phyloP scores from a whole-genome alignment of 805 yeast genomes.

The Candida jianshihensis region DNA sequence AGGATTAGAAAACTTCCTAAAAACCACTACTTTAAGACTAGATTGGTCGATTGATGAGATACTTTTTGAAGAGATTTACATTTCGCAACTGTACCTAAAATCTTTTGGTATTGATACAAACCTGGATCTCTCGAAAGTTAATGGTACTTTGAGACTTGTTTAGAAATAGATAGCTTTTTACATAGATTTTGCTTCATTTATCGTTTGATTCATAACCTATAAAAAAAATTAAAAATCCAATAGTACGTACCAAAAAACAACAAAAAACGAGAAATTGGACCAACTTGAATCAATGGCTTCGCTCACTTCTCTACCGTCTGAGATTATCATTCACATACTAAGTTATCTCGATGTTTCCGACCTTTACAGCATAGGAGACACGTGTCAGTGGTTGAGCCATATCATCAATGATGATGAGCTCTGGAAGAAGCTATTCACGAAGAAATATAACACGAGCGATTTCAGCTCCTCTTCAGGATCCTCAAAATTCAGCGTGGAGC shows the following conservation, averaged over 20 bases:
- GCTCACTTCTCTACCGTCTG: slow-evolving; percentile 26
- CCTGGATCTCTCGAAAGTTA: no score
- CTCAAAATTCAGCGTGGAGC: slow-evolving; percentile 27
- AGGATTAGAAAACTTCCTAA: slow-evolving; percentile 2
- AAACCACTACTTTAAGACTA: background rate
- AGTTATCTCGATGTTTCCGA: slow-evolving; percentile 31
- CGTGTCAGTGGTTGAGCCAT: slow-evolving; percentile 23
- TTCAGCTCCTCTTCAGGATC: slow-evolving; percentile 34
- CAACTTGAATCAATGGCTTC: slow-evolving; percentile 2
- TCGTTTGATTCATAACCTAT: background rate
- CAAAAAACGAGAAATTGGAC: no score
- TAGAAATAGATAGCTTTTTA: no score
- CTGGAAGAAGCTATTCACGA: slow-evolving; percentile 32
- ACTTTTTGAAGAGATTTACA: slow-evolving; percentile 10
- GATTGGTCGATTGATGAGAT: slow-evolving; percentile 19
- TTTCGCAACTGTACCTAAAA: slow-evolving; percentile 1
- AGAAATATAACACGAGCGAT: slow-evolving; percentile 21
- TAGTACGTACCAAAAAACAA: no score
- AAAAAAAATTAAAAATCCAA: no score
- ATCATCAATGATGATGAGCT: slow-evolving; percentile 33
- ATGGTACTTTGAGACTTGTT: no score
- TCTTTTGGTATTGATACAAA: background rate
- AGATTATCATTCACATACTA: slow-evolving; percentile 28
- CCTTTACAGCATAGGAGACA: slow-evolving; percentile 24
- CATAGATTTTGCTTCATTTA: no score